Conservation (phyloP, 2,329 filamentous ascomycete species). For the Colletotrichum gloeosporioides region DNA sequence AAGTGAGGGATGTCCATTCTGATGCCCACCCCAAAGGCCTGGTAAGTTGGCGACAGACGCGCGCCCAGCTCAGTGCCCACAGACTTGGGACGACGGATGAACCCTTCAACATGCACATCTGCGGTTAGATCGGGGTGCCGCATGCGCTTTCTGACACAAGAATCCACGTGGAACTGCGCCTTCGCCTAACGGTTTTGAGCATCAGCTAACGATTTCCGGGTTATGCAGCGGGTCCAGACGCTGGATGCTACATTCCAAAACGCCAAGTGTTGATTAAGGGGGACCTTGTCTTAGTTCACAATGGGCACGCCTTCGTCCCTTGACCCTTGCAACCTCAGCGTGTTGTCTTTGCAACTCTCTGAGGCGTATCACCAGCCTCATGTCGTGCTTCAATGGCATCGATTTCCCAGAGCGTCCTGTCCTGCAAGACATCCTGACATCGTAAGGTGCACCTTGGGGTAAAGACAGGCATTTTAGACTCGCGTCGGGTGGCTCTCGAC, state of each 20-base stretch:
- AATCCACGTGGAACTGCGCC: conserved; percentile 12
- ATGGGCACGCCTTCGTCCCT: neutral
- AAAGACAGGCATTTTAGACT: neutral
- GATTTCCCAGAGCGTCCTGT: neutral
- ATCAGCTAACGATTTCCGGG: neutral
- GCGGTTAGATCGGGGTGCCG: neutral
- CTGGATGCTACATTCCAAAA: neutral
- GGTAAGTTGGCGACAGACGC: conserved; percentile 17
- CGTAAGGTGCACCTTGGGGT: neutral
- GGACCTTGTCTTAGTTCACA: conserved; percentile 9
- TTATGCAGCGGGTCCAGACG: neutral
- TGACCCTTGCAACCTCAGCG: neutral
- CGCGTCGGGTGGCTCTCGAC: neutral
- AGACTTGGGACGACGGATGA: neutral
- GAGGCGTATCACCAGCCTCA: neutral
- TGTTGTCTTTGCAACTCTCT: neutral
- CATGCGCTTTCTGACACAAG: conserved; percentile 2
- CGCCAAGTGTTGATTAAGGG: conserved; percentile 16
- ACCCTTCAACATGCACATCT: neutral
- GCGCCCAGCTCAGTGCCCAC: neutral
- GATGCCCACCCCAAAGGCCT: neutral
- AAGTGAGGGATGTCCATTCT: neutral
- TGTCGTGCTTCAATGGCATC: neutral
- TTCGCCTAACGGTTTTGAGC: neutral
- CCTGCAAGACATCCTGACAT: neutral